Percentiles rank a stretch among this genome's conserved stretches.
Conservation (phyloP, 441 rosid species). For the Corymbia calophylla region DNA sequence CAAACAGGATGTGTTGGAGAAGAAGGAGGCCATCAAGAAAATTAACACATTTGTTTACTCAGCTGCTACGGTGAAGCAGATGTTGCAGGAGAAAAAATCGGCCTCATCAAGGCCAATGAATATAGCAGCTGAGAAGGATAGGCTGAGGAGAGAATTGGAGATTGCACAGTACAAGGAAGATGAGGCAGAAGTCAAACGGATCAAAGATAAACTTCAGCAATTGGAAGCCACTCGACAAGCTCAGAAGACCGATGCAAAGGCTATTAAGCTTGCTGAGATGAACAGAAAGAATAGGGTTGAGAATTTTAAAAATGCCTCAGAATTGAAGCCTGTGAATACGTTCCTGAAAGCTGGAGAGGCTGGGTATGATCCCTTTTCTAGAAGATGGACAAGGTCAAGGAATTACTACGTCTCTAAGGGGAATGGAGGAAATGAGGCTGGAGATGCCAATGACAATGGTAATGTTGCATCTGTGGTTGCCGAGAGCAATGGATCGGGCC, state of each 20-base stretch:
- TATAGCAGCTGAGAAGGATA: slow-evolving; percentile 90
- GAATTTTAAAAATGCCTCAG: slow-evolving; percentile 93
- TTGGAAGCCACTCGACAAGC: slow-evolving; percentile 70
- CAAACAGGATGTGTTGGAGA: slow-evolving; percentile 77
- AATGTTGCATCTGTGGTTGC: slow-evolving; percentile 13
- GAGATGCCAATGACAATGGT: slow-evolving; percentile 15
- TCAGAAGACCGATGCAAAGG: slow-evolving; percentile 64
- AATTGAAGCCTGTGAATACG: slow-evolving; percentile 42
- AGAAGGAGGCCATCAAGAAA: slow-evolving; percentile 71
- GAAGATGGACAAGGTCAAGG: slow-evolving; percentile 95
- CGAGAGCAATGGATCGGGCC: slow-evolving; percentile 16
- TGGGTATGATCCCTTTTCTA: slow-evolving; percentile 96
- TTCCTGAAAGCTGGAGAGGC: slow-evolving; percentile 91
- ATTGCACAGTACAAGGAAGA: slow-evolving; percentile 66
- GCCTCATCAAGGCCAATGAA: slow-evolving; percentile 81
- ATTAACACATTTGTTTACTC: slow-evolving; percentile 75
- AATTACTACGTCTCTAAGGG: slow-evolving; percentile 67
- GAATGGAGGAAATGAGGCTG: slow-evolving; percentile 29
- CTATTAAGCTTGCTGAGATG: slow-evolving; percentile 87
- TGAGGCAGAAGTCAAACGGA: slow-evolving; percentile 64
- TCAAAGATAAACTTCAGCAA: slow-evolving; percentile 60
- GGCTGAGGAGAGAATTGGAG: slow-evolving; percentile 80
- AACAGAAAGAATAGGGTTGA: slow-evolving; percentile 89
- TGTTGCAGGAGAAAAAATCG: slow-evolving; percentile 94
- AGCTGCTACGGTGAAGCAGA: slow-evolving; percentile 88